Evolutionary conservation across 345 rosid species (phyloP).

Genomic region (Gossypium ekmanianum): DNA sequence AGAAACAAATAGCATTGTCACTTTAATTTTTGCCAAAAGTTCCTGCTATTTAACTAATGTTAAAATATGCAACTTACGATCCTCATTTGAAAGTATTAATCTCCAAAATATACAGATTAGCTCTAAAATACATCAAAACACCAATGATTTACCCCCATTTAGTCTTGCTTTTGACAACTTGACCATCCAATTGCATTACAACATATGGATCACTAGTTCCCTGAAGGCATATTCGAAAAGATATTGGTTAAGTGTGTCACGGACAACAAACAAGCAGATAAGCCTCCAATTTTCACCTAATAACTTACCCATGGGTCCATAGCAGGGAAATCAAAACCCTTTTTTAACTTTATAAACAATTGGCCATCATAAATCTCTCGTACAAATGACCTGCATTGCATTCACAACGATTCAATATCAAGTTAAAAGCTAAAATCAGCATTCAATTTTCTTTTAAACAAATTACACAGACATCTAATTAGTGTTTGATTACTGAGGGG

Average conservation of each 20-base stretch:
- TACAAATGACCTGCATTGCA: constrained; percentile 62
- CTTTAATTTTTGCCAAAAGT: background rate
- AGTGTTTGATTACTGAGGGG: background rate
- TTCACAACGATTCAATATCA: background rate
- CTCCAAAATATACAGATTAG: background rate
- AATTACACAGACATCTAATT: background rate
- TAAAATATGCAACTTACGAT: background rate
- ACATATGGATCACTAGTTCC: constrained; percentile 91
- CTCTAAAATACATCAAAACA: constrained; percentile 6
- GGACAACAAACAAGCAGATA: background rate
- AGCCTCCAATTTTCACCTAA: constrained; percentile 3
- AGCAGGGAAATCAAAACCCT: constrained; percentile 73
- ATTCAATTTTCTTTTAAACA: background rate
- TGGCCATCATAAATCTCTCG: constrained; percentile 85
- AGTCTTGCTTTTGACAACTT: constrained; percentile 71
- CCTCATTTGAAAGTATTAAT: background rate
- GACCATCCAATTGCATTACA: constrained; percentile 82
- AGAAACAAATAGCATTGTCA: background rate
- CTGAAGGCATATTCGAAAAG: constrained; percentile 30
- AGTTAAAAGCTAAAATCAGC: background rate
- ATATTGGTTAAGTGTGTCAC: background rate
- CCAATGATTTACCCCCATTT: constrained; percentile 60
- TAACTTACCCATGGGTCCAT: constrained; percentile 92
- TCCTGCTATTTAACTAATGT: background rate
- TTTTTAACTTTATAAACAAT: constrained; percentile 65